phyloP scores from a whole-genome alignment of 2,329 filamentous ascomycete genomes.

The Apiospora rasikravindrae region DNA sequence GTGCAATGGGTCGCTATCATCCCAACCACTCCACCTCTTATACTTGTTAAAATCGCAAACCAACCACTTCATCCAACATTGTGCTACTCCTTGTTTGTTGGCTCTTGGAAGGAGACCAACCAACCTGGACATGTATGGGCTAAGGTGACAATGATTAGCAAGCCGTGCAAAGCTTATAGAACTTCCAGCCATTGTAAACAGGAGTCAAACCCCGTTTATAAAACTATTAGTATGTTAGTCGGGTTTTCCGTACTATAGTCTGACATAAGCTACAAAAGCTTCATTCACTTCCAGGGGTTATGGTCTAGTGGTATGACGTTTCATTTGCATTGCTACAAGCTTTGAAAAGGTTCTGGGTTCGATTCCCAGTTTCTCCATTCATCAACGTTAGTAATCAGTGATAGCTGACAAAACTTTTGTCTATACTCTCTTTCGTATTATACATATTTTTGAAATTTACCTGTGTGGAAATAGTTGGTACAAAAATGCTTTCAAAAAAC shows the following conservation, averaged over 20 bases:
- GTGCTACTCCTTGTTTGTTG: neutral
- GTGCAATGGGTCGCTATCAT: neutral
- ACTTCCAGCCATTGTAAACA: neutral
- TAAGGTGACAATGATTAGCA: neutral
- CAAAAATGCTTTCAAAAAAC: no score
- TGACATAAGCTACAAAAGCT: neutral
- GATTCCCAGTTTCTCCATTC: neutral
- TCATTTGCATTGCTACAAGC: neutral
- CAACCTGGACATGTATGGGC: neutral
- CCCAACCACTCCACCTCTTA: neutral
- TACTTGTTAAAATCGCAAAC: neutral
- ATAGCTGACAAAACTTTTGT: neutral
- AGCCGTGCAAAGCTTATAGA: neutral
- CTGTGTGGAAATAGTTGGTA: no score
- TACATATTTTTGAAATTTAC: neutral
- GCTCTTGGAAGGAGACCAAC: neutral
- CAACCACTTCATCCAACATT: neutral
- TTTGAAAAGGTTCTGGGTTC: slow-evolving; percentile 4
- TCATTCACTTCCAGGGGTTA: neutral
- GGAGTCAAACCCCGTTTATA: neutral
- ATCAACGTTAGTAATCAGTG: neutral
- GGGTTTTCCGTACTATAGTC: neutral
- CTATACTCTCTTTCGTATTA: neutral
- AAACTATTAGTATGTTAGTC: neutral
- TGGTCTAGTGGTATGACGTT: slow-evolving; percentile 11